Conservation (phyloP, 257 asterid species). For the Lithospermum erythrorhizon region DNA sequence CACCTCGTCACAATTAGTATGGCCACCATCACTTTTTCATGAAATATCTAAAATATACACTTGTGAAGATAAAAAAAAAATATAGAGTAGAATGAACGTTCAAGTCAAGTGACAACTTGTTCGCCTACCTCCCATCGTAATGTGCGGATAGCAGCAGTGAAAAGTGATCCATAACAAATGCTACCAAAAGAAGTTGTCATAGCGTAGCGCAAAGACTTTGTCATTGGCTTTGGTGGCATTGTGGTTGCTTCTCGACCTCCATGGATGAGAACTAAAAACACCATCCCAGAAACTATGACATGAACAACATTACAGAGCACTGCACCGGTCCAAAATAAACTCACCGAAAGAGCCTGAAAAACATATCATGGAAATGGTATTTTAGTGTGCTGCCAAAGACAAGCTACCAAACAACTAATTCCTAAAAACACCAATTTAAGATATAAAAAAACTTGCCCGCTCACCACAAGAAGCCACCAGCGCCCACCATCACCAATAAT, state of each 20-base stretch:
- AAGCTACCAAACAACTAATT: neutral
- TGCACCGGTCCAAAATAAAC: slow-evolving; percentile 99
- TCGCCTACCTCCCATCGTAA: slow-evolving; percentile 82
- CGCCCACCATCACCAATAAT: slow-evolving; percentile 68
- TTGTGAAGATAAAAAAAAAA: neutral
- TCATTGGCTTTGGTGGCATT: slow-evolving; percentile 80
- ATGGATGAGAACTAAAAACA: slow-evolving; percentile 76
- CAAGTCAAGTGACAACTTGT: neutral
- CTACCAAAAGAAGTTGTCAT: slow-evolving; percentile 92
- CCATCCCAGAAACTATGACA: slow-evolving; percentile 92
- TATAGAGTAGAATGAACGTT: neutral
- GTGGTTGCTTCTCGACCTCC: slow-evolving; percentile 70
- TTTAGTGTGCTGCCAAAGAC: neutral
- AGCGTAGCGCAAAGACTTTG: slow-evolving; percentile 59
- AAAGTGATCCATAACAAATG: slow-evolving; percentile 96
- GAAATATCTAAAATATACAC: neutral
- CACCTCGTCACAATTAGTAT: neutral
- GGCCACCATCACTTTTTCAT: too few relatives aligned
- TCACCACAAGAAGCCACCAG: slow-evolving; percentile 99
- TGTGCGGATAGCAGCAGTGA: slow-evolving; percentile 94
- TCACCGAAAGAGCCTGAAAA: slow-evolving; percentile 63
- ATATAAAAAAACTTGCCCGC: slow-evolving; percentile 88
- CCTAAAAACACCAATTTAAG: slow-evolving; percentile 21
- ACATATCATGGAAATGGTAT: slow-evolving; percentile 6
- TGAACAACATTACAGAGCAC: slow-evolving; percentile 83